Evolutionary conservation across 352 stramenopile species (phyloP).

Genomic region (Blastocystis sp.): DNA sequence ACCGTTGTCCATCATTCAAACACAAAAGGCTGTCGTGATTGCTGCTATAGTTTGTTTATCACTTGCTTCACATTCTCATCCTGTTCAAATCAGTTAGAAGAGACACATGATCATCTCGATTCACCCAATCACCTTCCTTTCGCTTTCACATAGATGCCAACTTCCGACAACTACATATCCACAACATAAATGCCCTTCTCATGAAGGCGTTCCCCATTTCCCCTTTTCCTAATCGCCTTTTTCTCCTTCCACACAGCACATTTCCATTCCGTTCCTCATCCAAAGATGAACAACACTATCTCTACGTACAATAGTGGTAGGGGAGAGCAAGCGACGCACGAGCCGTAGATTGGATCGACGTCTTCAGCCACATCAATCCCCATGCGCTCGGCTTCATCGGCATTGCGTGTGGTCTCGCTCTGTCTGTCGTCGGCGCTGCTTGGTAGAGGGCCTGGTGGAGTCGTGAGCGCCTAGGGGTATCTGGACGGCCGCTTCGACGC

Average conservation of each 20-base stretch:
- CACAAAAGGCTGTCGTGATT: too few species aligned
- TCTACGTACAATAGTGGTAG: conserved; percentile 20
- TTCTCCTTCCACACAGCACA: not conserved
- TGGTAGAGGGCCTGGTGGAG: conserved; percentile 74
- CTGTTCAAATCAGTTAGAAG: too few species aligned
- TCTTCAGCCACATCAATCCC: conserved; percentile 83
- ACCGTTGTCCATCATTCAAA: too few species aligned
- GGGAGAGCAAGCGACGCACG: not conserved
- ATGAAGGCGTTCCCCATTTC: conserved; percentile 7
- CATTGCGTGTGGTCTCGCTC: conserved; percentile 79
- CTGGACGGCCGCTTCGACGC: conserved; percentile 84
- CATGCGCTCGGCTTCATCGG: conserved; percentile 84
- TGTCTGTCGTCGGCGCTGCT: conserved; percentile 84
- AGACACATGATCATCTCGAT: too few species aligned
- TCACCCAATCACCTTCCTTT: too few species aligned
- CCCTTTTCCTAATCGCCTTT: not conserved
- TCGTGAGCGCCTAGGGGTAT: conserved; percentile 77
- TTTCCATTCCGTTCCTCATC: not conserved
- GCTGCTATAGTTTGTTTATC: too few species aligned
- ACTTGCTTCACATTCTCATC: too few species aligned
- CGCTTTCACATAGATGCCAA: too few species aligned
- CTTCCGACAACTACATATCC: too few species aligned
- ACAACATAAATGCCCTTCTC: too few species aligned
- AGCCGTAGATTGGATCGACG: conserved; percentile 80
- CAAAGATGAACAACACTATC: conserved; percentile 7